These are phyloP conservation scores for Thielaviopsis euricoi DNA, from an alignment of 2,329 filamentous ascomycete genomes.

Conservation along the genomic window DNA sequence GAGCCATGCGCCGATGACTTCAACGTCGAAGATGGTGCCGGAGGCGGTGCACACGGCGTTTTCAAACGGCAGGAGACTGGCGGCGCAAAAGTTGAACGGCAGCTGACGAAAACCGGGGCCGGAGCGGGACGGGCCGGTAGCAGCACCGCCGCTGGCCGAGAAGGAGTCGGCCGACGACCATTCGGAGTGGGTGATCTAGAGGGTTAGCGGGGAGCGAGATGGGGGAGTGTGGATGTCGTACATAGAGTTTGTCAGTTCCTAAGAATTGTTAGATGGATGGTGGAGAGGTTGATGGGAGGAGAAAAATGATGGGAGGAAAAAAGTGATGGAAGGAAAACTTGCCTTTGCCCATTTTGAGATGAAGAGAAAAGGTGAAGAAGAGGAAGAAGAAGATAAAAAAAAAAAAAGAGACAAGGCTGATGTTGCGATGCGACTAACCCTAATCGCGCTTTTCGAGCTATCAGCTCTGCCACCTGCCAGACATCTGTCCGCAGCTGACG, in stretches of 20 bases:
- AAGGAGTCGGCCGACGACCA: slow-evolving; percentile 88
- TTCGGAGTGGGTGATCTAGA: slow-evolving; percentile 81
- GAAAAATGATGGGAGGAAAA: neutral
- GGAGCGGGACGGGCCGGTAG: slow-evolving; percentile 39
- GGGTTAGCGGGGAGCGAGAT: no score
- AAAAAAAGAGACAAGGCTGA: neutral
- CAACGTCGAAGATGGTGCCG: slow-evolving; percentile 87
- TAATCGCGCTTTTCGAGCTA: no score
- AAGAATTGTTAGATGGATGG: neutral
- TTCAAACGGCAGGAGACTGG: slow-evolving; percentile 86
- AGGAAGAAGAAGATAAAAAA: neutral
- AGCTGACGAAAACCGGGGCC: slow-evolving; percentile 62
- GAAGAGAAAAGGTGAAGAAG: neutral
- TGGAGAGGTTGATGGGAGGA: neutral
- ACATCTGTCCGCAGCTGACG: neutral
- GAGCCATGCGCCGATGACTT: slow-evolving; percentile 86
- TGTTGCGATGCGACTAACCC: no score
- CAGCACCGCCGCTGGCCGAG: slow-evolving; percentile 60
- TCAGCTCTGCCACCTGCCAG: neutral
- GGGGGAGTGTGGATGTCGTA: no score
- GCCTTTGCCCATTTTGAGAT: slow-evolving; percentile 13
- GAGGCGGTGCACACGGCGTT: slow-evolving; percentile 81
- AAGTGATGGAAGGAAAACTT: no score
- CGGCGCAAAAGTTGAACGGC: slow-evolving; percentile 95
- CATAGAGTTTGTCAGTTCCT: slow-evolving; percentile 30